Conservation (phyloP, 1,139 yeast species). For the Saccharomyces hybrid region DNA sequence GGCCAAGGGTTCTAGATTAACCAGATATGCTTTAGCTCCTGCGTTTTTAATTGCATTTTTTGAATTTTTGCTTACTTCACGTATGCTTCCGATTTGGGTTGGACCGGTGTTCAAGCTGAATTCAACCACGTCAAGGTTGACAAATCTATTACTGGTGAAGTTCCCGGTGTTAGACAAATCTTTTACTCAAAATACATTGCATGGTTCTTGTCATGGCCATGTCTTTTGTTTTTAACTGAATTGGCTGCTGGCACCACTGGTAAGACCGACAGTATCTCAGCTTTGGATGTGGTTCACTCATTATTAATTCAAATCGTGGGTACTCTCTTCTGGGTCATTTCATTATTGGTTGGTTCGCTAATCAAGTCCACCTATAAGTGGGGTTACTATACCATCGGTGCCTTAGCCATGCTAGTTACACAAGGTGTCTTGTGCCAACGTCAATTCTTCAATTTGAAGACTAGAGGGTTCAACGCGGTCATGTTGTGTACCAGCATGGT, state of each 20-base stretch:
- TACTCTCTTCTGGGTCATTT: slow-evolving; percentile 37
- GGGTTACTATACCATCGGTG: slow-evolving; percentile 44
- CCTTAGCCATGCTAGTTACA: slow-evolving; percentile 37
- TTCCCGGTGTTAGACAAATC: slow-evolving; percentile 45
- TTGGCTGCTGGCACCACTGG: slow-evolving; percentile 14
- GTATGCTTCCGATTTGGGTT: slow-evolving; percentile 55
- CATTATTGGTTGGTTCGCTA: slow-evolving; percentile 44
- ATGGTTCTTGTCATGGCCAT: slow-evolving; percentile 49
- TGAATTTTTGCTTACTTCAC: slow-evolving; percentile 50
- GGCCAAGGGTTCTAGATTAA: slow-evolving; percentile 26
- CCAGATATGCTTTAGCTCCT: slow-evolving; percentile 42
- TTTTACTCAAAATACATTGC: slow-evolving; percentile 56
- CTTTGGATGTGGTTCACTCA: slow-evolving; percentile 21
- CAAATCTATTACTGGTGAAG: slow-evolving; percentile 12
- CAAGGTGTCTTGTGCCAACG: slow-evolving; percentile 30
- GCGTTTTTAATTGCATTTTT: slow-evolving; percentile 39
- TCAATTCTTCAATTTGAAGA: slow-evolving; percentile 14
- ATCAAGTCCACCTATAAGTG: slow-evolving; percentile 45
- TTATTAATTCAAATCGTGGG: slow-evolving; percentile 33
- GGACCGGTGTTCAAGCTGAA: slow-evolving; percentile 43
- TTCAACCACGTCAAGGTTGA: slow-evolving; percentile 40
- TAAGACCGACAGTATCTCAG: slow-evolving; percentile 12
- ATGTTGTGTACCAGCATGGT: slow-evolving; percentile 10
- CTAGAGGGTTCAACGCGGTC: slow-evolving; percentile 13
- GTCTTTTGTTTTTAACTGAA: slow-evolving; percentile 24